Evolutionary conservation across 202 grass and related monocot genomes (phyloP).

Genomic region (Panicum virgatum): DNA sequence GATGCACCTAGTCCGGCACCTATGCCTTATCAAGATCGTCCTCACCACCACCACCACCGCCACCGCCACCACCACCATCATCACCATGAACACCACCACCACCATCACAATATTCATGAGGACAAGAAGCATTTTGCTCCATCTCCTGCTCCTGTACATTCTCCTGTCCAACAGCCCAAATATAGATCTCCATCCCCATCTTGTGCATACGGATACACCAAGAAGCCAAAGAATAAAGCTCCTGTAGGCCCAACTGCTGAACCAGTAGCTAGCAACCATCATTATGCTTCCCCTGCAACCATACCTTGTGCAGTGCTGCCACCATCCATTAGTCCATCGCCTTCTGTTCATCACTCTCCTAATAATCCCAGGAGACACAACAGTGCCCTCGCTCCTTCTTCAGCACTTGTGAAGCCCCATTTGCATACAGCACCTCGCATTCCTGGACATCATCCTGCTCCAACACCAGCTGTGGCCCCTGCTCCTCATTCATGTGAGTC

Average conservation of each 20-base stretch:
- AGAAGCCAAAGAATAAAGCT: constrained; percentile 53
- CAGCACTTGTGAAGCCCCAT: constrained; percentile 27
- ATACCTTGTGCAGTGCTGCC: constrained; percentile 27
- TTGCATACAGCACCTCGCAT: constrained; percentile 39
- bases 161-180: constrained; percentile 33
- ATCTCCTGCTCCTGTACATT: constrained; percentile 54
- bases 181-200: constrained; percentile 49
- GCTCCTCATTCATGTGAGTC: constrained; percentile 60
- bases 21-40: constrained; percentile 40
- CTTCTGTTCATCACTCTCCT: constrained; percentile 29
- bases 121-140: constrained; percentile 45
- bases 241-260: constrained; percentile 28
- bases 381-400: constrained; percentile 31
- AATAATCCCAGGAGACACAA: constrained; percentile 27
- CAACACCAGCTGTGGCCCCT: constrained; percentile 45
- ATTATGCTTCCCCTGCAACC: constrained; percentile 43
- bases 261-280: constrained; percentile 42
- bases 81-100: constrained; percentile 1
- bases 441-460: constrained; percentile 46
- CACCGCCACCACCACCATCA: constrained; percentile 45
- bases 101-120: constrained; percentile 15
- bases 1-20: constrained; percentile 56
- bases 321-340: constrained; percentile 27
- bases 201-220: constrained; percentile 50
- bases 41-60: constrained; percentile 33